These are phyloP conservation scores for Endoconidiophora polonica DNA, from an alignment of 2,329 filamentous ascomycete genomes.

Conservation along the genomic window DNA sequence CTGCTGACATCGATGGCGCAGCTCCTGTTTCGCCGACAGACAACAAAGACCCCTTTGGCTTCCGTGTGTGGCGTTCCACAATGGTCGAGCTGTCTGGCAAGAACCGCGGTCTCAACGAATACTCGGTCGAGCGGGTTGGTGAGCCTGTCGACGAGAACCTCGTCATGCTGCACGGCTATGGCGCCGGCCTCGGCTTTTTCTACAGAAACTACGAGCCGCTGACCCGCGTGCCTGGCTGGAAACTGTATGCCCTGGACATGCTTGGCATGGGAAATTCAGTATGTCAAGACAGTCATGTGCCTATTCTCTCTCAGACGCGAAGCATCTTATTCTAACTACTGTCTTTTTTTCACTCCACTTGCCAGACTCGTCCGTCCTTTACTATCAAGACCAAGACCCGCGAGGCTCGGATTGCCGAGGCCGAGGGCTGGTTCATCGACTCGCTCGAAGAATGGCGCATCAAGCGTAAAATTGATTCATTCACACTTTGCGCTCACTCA, in stretches of 20 bases:
- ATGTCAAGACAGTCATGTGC: neutral
- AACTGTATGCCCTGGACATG: slow-evolving; percentile 85
- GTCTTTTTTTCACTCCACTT: too few relatives aligned
- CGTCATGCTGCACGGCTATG: slow-evolving; percentile 94
- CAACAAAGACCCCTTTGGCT: slow-evolving; percentile 61
- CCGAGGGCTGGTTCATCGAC: slow-evolving; percentile 92
- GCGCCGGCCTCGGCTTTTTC: slow-evolving; percentile 90
- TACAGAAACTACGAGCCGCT: slow-evolving; percentile 94
- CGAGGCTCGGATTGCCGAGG: slow-evolving; percentile 66
- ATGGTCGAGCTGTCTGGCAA: slow-evolving; percentile 75
- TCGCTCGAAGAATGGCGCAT: slow-evolving; percentile 91
- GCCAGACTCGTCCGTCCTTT: slow-evolving; percentile 55
- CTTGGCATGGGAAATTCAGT: slow-evolving; percentile 79
- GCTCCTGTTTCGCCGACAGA: slow-evolving; percentile 33
- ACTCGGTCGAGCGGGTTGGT: slow-evolving; percentile 69
- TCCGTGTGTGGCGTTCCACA: slow-evolving; percentile 68
- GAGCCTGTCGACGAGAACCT: slow-evolving; percentile 71
- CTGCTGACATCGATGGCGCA: slow-evolving; percentile 28
- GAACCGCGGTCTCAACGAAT: slow-evolving; percentile 79
- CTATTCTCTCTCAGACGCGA: neutral
- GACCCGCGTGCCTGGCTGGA: slow-evolving; percentile 64
- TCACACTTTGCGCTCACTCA: slow-evolving; percentile 85
- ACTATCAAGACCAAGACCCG: slow-evolving; percentile 68
- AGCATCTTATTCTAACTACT: neutral
- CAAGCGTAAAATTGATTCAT: slow-evolving; percentile 74